Conservation (phyloP, 495 filamentous ascomycete species). For the Niebla homalea region DNA sequence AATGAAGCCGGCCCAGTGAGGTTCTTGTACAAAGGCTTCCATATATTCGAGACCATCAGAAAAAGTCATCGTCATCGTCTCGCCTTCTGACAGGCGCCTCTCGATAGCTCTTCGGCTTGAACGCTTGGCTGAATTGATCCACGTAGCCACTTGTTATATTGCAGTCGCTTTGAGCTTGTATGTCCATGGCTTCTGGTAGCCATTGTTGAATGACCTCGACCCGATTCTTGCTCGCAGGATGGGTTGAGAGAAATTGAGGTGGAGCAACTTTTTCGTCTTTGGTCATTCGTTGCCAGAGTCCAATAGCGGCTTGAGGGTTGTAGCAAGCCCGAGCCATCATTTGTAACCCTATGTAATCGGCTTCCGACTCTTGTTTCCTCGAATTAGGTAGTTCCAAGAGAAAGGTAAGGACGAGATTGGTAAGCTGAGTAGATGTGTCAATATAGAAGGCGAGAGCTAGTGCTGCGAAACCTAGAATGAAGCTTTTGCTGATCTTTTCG, state of each 20-base stretch:
- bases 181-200: conserved; percentile 14
- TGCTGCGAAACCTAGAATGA: conserved; percentile 42
- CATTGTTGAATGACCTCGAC: conserved; percentile 6
- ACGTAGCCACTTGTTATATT: neutral
- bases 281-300: conserved; percentile 70
- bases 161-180: conserved; percentile 9
- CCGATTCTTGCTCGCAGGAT: conserved; percentile 37
- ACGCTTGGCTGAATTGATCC: conserved; percentile 2
- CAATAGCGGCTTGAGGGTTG: conserved; percentile 58
- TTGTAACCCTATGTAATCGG: conserved; percentile 78
- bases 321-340: conserved; percentile 57
- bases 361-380: conserved; percentile 55
- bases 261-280: conserved; percentile 38
- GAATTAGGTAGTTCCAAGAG: conserved; percentile 57
- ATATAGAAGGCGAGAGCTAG: conserved; percentile 37
- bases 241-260: conserved; percentile 75
- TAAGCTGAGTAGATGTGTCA: conserved; percentile 34
- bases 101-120: neutral
- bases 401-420: conserved; percentile 39
- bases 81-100: neutral
- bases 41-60: neutral
- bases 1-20: no score
- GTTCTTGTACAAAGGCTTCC: no score
- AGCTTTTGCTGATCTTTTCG: conserved; percentile 55
- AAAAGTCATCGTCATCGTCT: neutral